A percentile compares a stretch with the other conserved stretches of the same genome.
Evolutionary conservation across 1,284 basidiomycete species (phyloP).

Genomic region (Malassezia equina): DNA sequence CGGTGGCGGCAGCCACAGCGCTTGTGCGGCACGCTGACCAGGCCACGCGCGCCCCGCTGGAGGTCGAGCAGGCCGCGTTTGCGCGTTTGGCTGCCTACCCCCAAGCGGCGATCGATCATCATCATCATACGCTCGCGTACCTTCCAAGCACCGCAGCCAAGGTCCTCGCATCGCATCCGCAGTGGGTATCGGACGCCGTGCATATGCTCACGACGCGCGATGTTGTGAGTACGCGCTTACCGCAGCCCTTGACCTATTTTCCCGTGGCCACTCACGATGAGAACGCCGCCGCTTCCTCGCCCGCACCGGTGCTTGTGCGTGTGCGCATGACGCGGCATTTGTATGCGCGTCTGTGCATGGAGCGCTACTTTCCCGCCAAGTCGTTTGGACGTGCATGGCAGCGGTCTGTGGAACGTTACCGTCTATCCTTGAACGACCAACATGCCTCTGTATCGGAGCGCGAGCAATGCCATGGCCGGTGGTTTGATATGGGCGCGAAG

Average conservation of each 20-base stretch:
- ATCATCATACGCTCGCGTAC: conserved; percentile 69
- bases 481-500: conserved; percentile 39
- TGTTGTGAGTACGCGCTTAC: conserved; percentile 54
- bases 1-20: conserved; percentile 59
- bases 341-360: conserved; percentile 80
- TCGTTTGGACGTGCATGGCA: conserved; percentile 59
- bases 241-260: conserved; percentile 76
- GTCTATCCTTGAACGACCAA: conserved; percentile 6
- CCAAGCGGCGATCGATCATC: conserved; percentile 18
- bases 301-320: conserved; percentile 14
- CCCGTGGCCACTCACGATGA: neutral
- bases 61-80: conserved; percentile 23
- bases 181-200: conserved; percentile 2
- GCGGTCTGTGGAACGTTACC: conserved; percentile 25
- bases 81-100: conserved; percentile 54
- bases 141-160: conserved; percentile 68
- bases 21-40: conserved; percentile 56
- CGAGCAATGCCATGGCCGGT: conserved; percentile 19
- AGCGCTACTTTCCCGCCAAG: conserved; percentile 83
- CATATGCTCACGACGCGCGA: conserved; percentile 22
- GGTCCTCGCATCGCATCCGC: conserved; percentile 52
- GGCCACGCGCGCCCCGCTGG: conserved; percentile 54
- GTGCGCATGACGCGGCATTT: conserved; percentile 32
- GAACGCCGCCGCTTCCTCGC: neutral
- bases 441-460: neutral